phyloP scores from a whole-genome alignment of 495 filamentous ascomycete genomes.

The Aspergillus olivimuriae region DNA sequence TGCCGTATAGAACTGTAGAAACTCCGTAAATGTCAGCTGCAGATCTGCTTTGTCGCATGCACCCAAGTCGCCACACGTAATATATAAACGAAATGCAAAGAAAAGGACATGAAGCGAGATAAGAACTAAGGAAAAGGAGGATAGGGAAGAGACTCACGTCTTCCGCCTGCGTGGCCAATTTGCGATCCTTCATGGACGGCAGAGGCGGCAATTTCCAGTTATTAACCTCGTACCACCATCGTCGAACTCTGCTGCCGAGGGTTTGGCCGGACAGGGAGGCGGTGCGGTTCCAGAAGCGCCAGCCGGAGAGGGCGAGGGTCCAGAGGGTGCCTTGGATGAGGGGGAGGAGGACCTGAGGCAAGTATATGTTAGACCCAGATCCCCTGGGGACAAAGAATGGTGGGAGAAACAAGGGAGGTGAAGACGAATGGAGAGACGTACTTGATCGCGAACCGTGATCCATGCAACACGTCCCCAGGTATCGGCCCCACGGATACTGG shows the following conservation, averaged over 20 bases:
- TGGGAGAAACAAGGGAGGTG: not conserved
- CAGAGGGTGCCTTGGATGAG: conserved; percentile 79
- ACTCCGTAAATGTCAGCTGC: conserved; percentile 32
- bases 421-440: conserved; percentile 24
- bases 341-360: conserved; percentile 65
- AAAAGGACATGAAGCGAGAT: no score
- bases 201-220: conserved; percentile 63
- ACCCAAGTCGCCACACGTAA: not conserved
- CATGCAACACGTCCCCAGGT: conserved; percentile 68
- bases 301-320: conserved; percentile 71
- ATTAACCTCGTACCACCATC: conserved; percentile 92
- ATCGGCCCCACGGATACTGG: conserved; percentile 70
- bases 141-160: conserved; percentile 41
- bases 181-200: conserved; percentile 17
- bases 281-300: conserved; percentile 74
- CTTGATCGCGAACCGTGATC: conserved; percentile 87
- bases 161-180: conserved; percentile 36
- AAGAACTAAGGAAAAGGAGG: not conserved
- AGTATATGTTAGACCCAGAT: conserved; percentile 1
- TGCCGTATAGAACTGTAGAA: conserved; percentile 39
- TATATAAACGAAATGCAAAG: no score
- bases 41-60: not conserved
- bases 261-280: conserved; percentile 63
- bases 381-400: not conserved
- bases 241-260: conserved; percentile 61